Evolutionary conservation across 106 monocot genomes (phyloP).

Genomic region (Phalaenopsis equestris): DNA sequence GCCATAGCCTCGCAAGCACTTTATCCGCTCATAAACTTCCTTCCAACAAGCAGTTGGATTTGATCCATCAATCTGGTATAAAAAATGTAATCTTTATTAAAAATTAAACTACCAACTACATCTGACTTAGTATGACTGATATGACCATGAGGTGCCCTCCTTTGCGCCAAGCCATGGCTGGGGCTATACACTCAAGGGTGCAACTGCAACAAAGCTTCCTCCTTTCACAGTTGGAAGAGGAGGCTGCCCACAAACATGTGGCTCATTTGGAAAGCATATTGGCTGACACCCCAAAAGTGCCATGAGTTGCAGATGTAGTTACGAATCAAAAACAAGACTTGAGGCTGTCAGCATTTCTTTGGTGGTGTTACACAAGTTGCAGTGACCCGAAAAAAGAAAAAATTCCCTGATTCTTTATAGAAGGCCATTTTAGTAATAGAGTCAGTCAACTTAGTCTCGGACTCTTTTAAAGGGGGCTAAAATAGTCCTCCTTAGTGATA

Average conservation of each 20-base stretch:
- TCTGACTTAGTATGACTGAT: background rate
- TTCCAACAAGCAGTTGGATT: conserved; percentile 87
- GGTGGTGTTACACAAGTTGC: background rate
- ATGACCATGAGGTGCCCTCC: background rate
- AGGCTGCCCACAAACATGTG: background rate
- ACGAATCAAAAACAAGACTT: background rate
- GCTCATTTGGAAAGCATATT: background rate
- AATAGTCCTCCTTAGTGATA: too few species aligned
- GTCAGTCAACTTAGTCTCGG: too few species aligned
- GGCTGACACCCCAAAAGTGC: background rate
- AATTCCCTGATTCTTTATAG: too few species aligned
- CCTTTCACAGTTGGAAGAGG: background rate
- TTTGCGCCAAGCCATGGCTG: background rate
- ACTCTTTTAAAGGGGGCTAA: too few species aligned
- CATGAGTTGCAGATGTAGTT: background rate
- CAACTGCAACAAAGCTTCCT: background rate
- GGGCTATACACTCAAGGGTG: background rate
- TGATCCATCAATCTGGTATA: conserved; percentile 72
- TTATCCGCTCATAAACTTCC: conserved; percentile 66
- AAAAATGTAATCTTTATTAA: conserved; percentile 5
- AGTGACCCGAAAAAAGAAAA: background rate
- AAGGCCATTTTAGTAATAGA: too few species aligned
- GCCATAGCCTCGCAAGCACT: conserved; percentile 23
- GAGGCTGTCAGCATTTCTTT: background rate
- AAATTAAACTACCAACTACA: background rate